Base-by-base conservation (phyloP, 768 basidiomycete species). In the Tylopilus balloui region DNA sequence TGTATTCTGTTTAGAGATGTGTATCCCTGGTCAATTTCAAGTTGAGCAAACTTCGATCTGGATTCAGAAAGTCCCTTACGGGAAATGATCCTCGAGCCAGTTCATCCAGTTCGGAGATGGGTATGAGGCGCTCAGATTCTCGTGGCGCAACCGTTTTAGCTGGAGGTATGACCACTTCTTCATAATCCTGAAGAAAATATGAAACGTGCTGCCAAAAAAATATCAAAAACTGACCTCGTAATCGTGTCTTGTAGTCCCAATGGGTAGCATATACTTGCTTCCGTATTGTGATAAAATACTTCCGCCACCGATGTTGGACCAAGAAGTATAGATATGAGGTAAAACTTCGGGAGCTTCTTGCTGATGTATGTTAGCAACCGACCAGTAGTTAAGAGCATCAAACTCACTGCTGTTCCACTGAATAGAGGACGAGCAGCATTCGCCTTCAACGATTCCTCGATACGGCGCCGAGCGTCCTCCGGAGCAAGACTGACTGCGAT, bases 81-180 rank as follows among this genome's bases (percentile, higher is more conserved):
- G 88, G 79, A 69, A 98, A 97, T 27, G 88, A 94, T 6, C 88
- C 88, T 60, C 72, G 76, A 0, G 85, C 83, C 8, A 98, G 68
- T 15, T 77, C 74, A 41, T 94, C 90, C 3, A 98, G 76, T 49
- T 92, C 86, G 8, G 72, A 56, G 13, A 98, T 75, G 4, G 73
- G 67, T 29, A 96, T 77, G 3, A 88, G 78, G 25, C 82, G 78
- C 64, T 98, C 96, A 4, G 75, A 73, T 5, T 65, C 60, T 42
- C 80, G 81, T 8, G 86, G 84, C 10, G 93, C 92, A 1, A 95
- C 76, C 2, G 81, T 73, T 54, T 72, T 84, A 0, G 92, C 79
- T 12, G 95, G 93, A 7, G 96, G 96, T 29, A 98, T 76, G 20
- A 82, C 76, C 15, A 96, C 88, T 73, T 97, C 94, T 66, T 95